Evolutionary conservation across 805 yeast genomes (phyloP).

Genomic region (Wickerhamomyces xylosicus): DNA sequence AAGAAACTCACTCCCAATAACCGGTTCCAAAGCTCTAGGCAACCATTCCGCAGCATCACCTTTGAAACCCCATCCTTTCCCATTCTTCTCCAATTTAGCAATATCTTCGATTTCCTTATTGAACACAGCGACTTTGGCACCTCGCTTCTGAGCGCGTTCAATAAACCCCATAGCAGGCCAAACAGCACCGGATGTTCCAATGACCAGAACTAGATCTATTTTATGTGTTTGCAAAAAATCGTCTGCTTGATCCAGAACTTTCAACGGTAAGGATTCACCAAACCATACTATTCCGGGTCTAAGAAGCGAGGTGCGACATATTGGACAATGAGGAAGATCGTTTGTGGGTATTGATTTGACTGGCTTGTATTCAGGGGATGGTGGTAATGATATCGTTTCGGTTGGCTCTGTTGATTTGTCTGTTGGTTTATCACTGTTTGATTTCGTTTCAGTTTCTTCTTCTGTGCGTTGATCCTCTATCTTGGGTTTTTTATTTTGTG

Average conservation of each 20-base stretch:
- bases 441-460: background rate
- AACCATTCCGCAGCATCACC: conserved; percentile 74
- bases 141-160: conserved; percentile 58
- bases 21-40: conserved; percentile 55
- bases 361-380: conserved; percentile 37
- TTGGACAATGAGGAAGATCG: conserved; percentile 70
- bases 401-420: no score
- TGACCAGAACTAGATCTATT: conserved; percentile 68
- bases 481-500: conserved; percentile 4
- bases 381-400: conserved; percentile 6
- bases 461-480: conserved; percentile 5
- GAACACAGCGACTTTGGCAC: conserved; percentile 79
- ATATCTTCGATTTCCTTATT: conserved; percentile 54
- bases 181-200: conserved; percentile 77
- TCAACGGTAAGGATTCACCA: conserved; percentile 76
- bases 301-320: conserved; percentile 52
- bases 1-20: conserved; percentile 23
- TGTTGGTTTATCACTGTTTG: background rate
- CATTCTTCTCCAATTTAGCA: conserved; percentile 29
- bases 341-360: conserved; percentile 35
- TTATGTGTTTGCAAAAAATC: conserved; percentile 42
- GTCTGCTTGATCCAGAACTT: conserved; percentile 56
- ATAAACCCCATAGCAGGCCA: conserved; percentile 94
- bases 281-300: conserved; percentile 94
- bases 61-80: conserved; percentile 51